Evolutionary conservation across 106 monocot species (phyloP).

Genomic region (Dendrobium huoshanense): DNA sequence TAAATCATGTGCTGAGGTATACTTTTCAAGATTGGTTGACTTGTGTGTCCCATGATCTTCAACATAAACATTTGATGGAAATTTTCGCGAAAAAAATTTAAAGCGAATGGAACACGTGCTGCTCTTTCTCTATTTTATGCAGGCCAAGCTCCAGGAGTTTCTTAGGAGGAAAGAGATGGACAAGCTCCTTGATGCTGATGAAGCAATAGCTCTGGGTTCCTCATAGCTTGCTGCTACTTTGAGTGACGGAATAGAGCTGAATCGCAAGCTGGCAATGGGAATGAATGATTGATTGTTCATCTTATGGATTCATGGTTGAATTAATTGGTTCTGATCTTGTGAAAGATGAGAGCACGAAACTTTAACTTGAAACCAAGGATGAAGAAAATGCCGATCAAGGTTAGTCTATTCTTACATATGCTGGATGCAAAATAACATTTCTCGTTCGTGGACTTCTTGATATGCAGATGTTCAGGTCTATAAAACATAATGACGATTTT

Average conservation of each 20-base stretch:
- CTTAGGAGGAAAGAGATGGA: conserved; percentile 70
- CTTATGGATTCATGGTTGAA: conserved; percentile 77
- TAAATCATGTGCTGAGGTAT: too few species aligned
- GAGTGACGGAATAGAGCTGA: conserved; percentile 97
- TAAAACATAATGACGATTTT: conserved; percentile 83
- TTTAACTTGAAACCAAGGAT: conserved; percentile 70
- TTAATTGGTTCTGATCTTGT: conserved; percentile 55
- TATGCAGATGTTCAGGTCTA: conserved; percentile 72
- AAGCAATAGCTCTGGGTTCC: conserved; percentile 95
- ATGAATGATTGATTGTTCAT: conserved; percentile 94
- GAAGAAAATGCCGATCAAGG: conserved; percentile 98
- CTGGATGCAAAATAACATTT: neutral
- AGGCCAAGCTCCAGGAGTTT: conserved; percentile 94
- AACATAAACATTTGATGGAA: neutral
- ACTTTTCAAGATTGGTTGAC: too few species aligned
- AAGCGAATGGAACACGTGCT: neutral
- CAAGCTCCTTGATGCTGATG: conserved; percentile 97
- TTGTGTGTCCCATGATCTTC: too few species aligned
- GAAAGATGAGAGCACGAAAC: conserved; percentile 54
- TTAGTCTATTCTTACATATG: neutral
- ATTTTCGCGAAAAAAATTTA: neutral
- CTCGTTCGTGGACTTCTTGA: neutral
- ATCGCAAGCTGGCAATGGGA: conserved; percentile 90
- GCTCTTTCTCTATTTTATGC: conserved; percentile 9
- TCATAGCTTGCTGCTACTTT: conserved; percentile 95